Conservation (phyloP, 164 flowering plant species). For the Sedum album region DNA sequence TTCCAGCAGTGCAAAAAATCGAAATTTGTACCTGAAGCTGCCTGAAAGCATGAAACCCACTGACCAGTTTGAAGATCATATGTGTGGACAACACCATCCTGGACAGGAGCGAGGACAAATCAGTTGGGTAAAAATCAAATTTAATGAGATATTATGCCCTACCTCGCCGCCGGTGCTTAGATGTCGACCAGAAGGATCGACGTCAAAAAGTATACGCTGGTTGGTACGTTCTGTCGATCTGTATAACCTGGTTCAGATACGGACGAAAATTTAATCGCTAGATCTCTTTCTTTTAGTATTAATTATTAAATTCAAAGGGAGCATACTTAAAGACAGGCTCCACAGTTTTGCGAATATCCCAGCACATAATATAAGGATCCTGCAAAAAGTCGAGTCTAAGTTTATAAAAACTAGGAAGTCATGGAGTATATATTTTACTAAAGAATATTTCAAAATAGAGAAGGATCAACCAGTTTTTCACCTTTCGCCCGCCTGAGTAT, state of each 20-base stretch:
- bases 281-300: not conserved
- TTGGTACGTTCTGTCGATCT: conserved; percentile 77
- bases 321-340: conserved; percentile 72
- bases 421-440: not conserved
- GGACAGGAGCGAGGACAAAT: not conserved
- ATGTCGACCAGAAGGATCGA: conserved; percentile 80
- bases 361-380: conserved; percentile 94
- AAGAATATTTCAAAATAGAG: not conserved
- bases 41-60: conserved; percentile 79
- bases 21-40: conserved; percentile 65
- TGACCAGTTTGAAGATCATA: conserved; percentile 93
- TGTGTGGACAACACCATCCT: conserved; percentile 90
- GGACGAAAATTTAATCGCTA: not conserved
- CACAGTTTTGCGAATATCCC: conserved; percentile 57
- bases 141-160: not conserved
- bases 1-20: not conserved
- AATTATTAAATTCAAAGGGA: not conserved
- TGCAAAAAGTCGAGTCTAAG: conserved; percentile 16
- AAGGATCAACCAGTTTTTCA: conserved; percentile 13
- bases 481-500: conserved; percentile 91
- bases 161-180: conserved; percentile 98
- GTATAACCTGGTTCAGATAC: conserved; percentile 49
- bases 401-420: not conserved
- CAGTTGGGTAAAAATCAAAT: not conserved
- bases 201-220: conserved; percentile 79